Conservation (phyloP, 176 grass and related monocot genomes). For the Areca catechu region DNA sequence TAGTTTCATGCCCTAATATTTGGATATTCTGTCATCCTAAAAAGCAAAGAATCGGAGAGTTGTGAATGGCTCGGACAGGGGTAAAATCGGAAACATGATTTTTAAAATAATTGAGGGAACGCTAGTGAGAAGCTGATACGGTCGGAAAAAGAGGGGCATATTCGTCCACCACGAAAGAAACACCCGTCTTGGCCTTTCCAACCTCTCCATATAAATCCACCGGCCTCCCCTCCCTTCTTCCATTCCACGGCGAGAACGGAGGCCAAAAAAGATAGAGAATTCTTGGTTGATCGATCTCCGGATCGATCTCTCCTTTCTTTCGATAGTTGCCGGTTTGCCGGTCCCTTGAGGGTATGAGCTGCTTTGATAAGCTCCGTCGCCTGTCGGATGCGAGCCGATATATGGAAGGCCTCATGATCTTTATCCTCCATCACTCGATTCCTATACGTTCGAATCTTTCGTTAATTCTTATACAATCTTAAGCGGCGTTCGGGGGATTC, state of each 20-base stretch:
- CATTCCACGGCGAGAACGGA: background rate
- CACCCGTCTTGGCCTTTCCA: background rate
- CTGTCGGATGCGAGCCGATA: slow-evolving; percentile 28
- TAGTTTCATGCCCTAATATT: too few species aligned
- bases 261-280: background rate
- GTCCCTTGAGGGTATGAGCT: slow-evolving; percentile 56
- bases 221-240: background rate
- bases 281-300: background rate
- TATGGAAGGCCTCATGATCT: slow-evolving; percentile 97
- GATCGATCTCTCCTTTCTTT: background rate
- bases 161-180: slow-evolving; percentile 9
- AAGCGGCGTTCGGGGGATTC: slow-evolving; percentile 15
- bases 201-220: slow-evolving; percentile 9
- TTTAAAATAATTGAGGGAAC: too few species aligned
- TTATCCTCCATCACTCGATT: slow-evolving; percentile 88
- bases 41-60: too few species aligned
- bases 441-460: slow-evolving; percentile 73
- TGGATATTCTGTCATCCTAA: too few species aligned
- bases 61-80: too few species aligned
- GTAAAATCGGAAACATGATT: too few species aligned
- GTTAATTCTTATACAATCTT: slow-evolving; percentile 27
- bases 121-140: too few species aligned
- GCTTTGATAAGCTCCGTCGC: slow-evolving; percentile 47
- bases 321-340: slow-evolving; percentile 30
- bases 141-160: slow-evolving; percentile 3